phyloP scores from a whole-genome alignment of 2,329 filamentous ascomycete species.

The Eutypella sp. region DNA sequence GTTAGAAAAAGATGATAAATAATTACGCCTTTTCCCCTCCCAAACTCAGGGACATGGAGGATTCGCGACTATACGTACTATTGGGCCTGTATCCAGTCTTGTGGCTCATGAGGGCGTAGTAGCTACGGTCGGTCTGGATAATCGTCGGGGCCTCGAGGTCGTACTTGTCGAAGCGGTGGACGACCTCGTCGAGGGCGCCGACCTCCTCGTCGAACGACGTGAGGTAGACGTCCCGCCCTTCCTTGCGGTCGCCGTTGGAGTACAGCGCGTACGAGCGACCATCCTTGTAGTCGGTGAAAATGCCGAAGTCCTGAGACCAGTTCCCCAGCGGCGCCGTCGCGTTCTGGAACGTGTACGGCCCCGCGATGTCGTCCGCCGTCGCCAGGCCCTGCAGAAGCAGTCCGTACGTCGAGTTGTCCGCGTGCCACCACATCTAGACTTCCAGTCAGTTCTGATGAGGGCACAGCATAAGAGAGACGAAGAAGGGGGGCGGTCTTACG shows the following conservation, averaged over 20 bases:
- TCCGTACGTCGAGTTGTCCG: conserved; percentile 53
- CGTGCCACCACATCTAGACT: conserved; percentile 57
- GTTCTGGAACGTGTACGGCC: conserved; percentile 50
- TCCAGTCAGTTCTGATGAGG: too few species aligned
- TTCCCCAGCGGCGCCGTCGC: conserved; percentile 53
- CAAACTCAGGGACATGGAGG: too few species aligned
- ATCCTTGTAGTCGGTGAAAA: conserved; percentile 56
- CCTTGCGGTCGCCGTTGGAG: conserved; percentile 51
- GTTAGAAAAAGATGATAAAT: too few species aligned
- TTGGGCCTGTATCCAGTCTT: conserved; percentile 61
- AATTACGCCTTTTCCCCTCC: too few species aligned
- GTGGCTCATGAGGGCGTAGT: conserved; percentile 57
- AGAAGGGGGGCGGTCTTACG: conserved; percentile 33
- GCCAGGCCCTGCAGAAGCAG: conserved; percentile 53
- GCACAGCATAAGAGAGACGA: too few species aligned
- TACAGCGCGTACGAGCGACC: conserved; percentile 52
- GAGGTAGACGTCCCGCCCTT: conserved; percentile 54
- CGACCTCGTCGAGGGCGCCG: conserved; percentile 45
- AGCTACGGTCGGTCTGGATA: conserved; percentile 54
- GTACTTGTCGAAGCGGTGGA: conserved; percentile 53
- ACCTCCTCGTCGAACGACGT: conserved; percentile 48
- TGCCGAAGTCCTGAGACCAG: conserved; percentile 58
- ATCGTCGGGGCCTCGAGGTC: conserved; percentile 58
- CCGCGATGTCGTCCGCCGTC: conserved; percentile 44
- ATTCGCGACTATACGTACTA: too few species aligned